Base-by-base conservation (phyloP, 1,139 yeast genomes). In the Magnusiomyces ingens region DNA sequence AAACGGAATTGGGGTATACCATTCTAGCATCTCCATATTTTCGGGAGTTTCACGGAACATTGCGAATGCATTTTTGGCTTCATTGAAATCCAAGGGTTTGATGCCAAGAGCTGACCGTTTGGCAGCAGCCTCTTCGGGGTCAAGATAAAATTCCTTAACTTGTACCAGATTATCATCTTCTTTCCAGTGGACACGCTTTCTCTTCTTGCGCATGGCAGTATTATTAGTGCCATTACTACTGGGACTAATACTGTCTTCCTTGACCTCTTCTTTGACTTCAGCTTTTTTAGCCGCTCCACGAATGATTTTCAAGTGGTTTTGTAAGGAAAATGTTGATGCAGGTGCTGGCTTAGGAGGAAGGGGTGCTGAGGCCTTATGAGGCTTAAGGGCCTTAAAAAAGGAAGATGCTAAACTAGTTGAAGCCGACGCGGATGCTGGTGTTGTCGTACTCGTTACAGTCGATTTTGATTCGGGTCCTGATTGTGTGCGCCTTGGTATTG, bases 91-190 rank as follows among this genome's bases (percentile, higher is more conserved):
- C 56, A 63, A 54, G 19, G 57, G 50, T 45, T 60, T 68, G 47
- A 62, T 60, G 26, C 60, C 60, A 15, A 19, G 21, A 17, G 40
- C 32, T 2, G 43, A 52, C 40, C 55, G 57, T 36, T 62, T 67
- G 77, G 75, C 49, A 74, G 63, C 61, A 71, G 52, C 19, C 66
- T 62, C 74, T 68, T 59, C 79, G 57, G 56, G 76, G 65, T 53
- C 76, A 60, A 58, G 75, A 67, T 68, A 81, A 76, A 58, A 79
- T 56, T 62, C 59, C 46, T 66, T 74, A 63, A 69, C 76, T 65
- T 61, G 67, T 59, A 66, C 80, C 67, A 67, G 71, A 18, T 66
- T 67, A 11, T 57, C 59, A 41, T 70, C 74, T 8, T 61, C 54
- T 40, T 60, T 62, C 74, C 75, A 72, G 21, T 58, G 62, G 2